phyloP scores from a whole-genome alignment of 148 eudicot genomes.

The Rhododendron kiyosumense region DNA sequence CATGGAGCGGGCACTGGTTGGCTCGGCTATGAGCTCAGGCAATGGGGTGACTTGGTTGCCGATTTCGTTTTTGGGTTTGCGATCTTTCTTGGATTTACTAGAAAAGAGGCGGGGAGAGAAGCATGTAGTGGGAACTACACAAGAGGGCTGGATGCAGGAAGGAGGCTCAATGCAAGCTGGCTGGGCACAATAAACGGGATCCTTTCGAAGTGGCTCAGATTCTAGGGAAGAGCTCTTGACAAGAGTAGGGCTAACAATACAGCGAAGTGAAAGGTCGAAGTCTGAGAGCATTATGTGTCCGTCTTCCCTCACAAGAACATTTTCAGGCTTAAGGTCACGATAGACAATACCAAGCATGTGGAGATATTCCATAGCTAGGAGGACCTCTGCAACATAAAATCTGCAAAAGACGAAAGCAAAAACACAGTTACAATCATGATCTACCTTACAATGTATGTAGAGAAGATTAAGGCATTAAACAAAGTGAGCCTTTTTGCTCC shows the following conservation, averaged over 20 bases:
- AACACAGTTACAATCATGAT: neutral
- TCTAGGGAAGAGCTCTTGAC: constrained; percentile 39
- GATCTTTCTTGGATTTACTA: constrained; percentile 55
- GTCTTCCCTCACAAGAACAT: constrained; percentile 68
- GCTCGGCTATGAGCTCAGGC: constrained; percentile 64
- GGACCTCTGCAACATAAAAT: constrained; percentile 73
- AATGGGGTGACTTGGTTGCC: constrained; percentile 55
- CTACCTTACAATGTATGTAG: neutral
- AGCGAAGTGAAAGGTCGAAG: constrained; percentile 72
- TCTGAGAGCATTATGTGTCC: constrained; percentile 82
- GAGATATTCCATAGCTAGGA: constrained; percentile 62
- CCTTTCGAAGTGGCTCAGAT: constrained; percentile 33
- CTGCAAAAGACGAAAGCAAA: constrained; percentile 25
- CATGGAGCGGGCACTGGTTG: constrained; percentile 63
- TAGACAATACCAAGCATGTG: constrained; percentile 79
- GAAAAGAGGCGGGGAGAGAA: constrained; percentile 66
- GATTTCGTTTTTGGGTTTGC: constrained; percentile 41
- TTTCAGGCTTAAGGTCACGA: constrained; percentile 72
- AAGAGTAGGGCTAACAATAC: constrained; percentile 58
- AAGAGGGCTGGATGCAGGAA: constrained; percentile 66
- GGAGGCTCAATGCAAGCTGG: constrained; percentile 58
- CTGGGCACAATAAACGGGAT: constrained; percentile 51
- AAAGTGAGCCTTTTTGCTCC: neutral
- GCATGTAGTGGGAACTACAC: constrained; percentile 60
- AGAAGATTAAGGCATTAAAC: neutral